Evolutionary conservation across 139 green algal species (phyloP), one percentile per base, ranked within the genome.

Genomic region (Astrephomene gubernaculifera): DNA sequence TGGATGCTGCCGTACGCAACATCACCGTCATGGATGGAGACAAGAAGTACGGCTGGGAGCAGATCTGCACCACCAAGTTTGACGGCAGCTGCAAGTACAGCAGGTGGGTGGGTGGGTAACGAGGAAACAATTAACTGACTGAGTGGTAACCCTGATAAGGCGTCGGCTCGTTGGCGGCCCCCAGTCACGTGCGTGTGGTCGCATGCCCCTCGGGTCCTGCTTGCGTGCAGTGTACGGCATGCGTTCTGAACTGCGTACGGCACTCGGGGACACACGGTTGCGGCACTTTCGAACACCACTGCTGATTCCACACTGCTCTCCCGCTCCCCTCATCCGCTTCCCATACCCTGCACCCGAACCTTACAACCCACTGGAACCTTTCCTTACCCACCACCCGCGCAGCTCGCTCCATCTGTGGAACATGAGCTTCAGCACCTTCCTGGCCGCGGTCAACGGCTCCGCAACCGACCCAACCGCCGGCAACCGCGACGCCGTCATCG

Each of bases 341-440:
- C 49, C 49, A 12, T 17, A 57, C 49, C 49, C 49, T 17, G 49
- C 49, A 57, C 49, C 49, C 12, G 12, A 57, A 12, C 12, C 49
- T 25, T 57, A 57, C 49, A 12, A 57, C 49, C 49, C 49, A 57
- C 49, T 17, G 12, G 17, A 17, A 57, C 49, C 49, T 33, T 22
- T 9, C 24, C 63, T 41, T 31, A 10, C n/a, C 63, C 24, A 7
- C 44, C 31, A 31, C n/a, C 1, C 72, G 1, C 44, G 43, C 79
- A 76, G 79, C 44, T 52, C 52, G 29, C 64, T 85, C 33, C 44
- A 78, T 19, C 52, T 68, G n/a, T 85, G 79, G 79, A 52, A n/a
- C 63, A 75, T 73, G 61, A 78, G 22, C 79, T 85, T 78, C 43
- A 24, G 2, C 43, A 33, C 21, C 8, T 85, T 78, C 64, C 79